Evolutionary conservation across 257 asterid genomes (phyloP).

Genomic region (Solanum verrucosum): DNA sequence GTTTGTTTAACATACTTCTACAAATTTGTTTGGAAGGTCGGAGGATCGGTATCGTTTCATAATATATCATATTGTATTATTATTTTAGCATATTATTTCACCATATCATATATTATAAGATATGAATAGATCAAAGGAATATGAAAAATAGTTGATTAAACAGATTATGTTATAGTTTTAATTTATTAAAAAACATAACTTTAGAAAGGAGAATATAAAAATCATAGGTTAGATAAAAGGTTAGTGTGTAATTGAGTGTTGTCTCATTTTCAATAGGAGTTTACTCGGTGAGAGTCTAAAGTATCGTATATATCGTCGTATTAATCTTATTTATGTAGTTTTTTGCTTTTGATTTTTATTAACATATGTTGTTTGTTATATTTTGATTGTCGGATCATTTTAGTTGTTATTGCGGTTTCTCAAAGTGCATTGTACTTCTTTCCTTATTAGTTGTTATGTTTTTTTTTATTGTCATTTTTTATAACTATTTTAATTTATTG

Average conservation of each 20-base stretch:
- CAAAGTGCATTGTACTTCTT: fast-evolving
- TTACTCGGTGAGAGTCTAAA: neutral
- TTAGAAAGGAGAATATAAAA: neutral
- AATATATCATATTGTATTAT: neutral
- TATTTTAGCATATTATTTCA: neutral
- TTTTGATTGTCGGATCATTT: neutral
- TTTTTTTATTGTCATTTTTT: neutral
- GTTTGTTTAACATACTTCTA: neutral
- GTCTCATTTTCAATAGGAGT: fast-evolving
- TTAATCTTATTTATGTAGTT: neutral
- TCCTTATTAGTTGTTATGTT: neutral
- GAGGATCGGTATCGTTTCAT: neutral
- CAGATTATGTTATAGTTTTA: fast-evolving
- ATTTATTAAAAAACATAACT: fast-evolving
- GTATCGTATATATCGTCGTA: neutral
- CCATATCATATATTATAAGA: neutral
- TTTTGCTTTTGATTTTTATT: neutral
- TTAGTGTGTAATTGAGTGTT: neutral
- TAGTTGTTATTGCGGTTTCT: neutral
- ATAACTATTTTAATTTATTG: neutral
- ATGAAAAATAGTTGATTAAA: neutral
- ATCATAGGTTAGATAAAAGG: neutral
- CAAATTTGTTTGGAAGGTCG: neutral
- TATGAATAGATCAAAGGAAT: neutral
- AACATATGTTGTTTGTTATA: neutral